Evolutionary conservation across 2,329 filamentous ascomycete genomes (phyloP).

Genomic region (Ceratocystis destructans): DNA sequence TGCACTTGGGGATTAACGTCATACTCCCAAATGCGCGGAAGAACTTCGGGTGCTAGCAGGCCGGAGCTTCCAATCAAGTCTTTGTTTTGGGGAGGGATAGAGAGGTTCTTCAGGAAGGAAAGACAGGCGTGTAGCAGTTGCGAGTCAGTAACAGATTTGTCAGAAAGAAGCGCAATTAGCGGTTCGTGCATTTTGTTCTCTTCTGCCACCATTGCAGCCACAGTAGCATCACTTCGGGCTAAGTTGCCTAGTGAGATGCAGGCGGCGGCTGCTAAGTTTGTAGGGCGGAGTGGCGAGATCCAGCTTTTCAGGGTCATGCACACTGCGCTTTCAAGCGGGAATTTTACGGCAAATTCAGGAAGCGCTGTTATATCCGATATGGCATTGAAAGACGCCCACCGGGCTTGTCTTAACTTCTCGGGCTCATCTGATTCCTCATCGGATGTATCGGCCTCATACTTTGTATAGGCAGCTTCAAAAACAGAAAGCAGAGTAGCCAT

Average conservation of each 20-base stretch:
- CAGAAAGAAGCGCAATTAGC: slow-evolving; percentile 33
- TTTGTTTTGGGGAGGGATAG: slow-evolving; percentile 45
- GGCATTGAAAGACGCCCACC: slow-evolving; percentile 24
- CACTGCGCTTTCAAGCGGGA: slow-evolving; percentile 32
- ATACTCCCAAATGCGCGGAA: slow-evolving; percentile 42
- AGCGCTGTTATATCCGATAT: slow-evolving; percentile 41
- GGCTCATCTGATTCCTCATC: slow-evolving; percentile 33
- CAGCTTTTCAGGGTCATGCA: slow-evolving; percentile 34
- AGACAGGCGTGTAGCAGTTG: slow-evolving; percentile 45
- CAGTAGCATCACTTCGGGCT: slow-evolving; percentile 43
- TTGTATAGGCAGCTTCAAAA: slow-evolving; percentile 36
- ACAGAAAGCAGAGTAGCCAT: slow-evolving; percentile 34
- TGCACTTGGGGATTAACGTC: slow-evolving; percentile 44
- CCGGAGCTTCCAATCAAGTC: slow-evolving; percentile 32
- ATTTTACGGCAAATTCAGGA: slow-evolving; percentile 32
- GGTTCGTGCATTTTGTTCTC: slow-evolving; percentile 30
- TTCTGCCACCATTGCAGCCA: slow-evolving; percentile 35
- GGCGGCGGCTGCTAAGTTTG: slow-evolving; percentile 40
- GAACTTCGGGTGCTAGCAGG: slow-evolving; percentile 32
- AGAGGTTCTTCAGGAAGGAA: slow-evolving; percentile 51
- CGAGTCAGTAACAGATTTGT: slow-evolving; percentile 30
- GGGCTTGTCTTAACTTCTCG: slow-evolving; percentile 31
- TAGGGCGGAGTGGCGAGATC: slow-evolving; percentile 29
- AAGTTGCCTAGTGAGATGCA: slow-evolving; percentile 50
- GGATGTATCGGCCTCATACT: slow-evolving; percentile 28